Evolutionary conservation across 345 rosid species (phyloP).

Genomic region (Hibiscus trionum): DNA sequence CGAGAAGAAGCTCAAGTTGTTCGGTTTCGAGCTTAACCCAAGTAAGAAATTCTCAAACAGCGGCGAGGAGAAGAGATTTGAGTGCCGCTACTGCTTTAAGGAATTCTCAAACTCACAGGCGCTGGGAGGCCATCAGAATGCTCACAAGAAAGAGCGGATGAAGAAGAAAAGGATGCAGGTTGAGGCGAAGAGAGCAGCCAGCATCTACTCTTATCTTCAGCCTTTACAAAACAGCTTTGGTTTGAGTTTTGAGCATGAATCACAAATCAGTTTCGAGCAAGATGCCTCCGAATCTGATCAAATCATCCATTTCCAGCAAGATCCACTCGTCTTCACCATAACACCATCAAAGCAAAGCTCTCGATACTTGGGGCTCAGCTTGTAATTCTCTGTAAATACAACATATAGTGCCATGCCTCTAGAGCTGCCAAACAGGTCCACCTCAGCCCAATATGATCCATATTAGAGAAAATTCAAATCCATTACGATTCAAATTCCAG

Average conservation of each 20-base stretch:
- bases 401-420: no score
- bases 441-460: no score
- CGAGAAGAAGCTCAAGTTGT: conserved; percentile 56
- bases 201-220: conserved; percentile 52
- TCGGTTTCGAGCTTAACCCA: conserved; percentile 77
- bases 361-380: conserved; percentile 43
- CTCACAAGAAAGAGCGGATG: conserved; percentile 91
- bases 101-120: conserved; percentile 94
- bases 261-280: conserved; percentile 63
- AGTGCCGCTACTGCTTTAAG: conserved; percentile 83
- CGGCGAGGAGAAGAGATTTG: conserved; percentile 44
- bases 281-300: background rate
- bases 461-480: no score
- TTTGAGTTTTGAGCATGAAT: conserved; percentile 33
- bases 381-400: conserved; percentile 6
- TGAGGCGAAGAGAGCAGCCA: conserved; percentile 66
- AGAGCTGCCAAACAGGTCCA: no score
- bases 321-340: conserved; percentile 24
- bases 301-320: conserved; percentile 22
- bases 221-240: conserved; percentile 37
- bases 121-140: conserved; percentile 98
- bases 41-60: no score
- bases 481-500: no score
- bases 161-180: conserved; percentile 85
- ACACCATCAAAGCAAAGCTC: conserved; percentile 40